Evolutionary conservation across 2,329 filamentous ascomycete genomes (phyloP).

Genomic region (Penicillium sp.): DNA sequence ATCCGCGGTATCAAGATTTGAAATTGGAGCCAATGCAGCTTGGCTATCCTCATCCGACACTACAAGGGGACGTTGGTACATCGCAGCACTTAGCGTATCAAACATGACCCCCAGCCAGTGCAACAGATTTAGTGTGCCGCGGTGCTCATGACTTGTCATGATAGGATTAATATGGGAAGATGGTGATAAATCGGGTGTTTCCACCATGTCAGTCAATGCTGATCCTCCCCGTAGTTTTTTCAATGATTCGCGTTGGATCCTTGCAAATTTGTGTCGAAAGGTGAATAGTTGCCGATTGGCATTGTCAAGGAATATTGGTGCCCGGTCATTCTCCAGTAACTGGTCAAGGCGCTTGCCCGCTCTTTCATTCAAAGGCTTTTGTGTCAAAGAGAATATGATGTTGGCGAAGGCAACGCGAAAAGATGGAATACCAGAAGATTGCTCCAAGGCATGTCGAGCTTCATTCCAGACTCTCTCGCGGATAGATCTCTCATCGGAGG

Average conservation of each 20-base stretch:
- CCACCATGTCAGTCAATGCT: background rate
- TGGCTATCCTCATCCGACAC: conserved; percentile 50
- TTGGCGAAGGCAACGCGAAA: conserved; percentile 48
- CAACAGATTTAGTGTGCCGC: conserved; percentile 53
- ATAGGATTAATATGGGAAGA: conserved; percentile 11
- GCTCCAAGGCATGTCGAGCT: conserved; percentile 41
- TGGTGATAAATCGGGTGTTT: background rate
- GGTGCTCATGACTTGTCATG: conserved; percentile 31
- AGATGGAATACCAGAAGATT: conserved; percentile 43
- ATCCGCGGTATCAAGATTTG: background rate
- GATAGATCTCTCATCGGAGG: conserved; percentile 39
- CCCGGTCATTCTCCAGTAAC: conserved; percentile 24
- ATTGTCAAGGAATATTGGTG: conserved; percentile 42
- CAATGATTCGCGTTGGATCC: conserved; percentile 13
- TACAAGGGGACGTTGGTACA: conserved; percentile 49
- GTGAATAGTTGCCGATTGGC: conserved; percentile 42
- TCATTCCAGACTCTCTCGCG: conserved; percentile 46
- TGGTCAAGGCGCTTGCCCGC: conserved; percentile 17
- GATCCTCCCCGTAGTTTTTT: background rate
- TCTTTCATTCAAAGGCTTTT: conserved; percentile 37
- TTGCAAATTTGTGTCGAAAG: conserved; percentile 25
- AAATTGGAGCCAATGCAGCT: conserved; percentile 22
- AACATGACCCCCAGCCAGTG: conserved; percentile 62
- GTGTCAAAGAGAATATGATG: conserved; percentile 49
- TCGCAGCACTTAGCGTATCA: conserved; percentile 57